These are phyloP conservation scores for Otatea glauca DNA, from an alignment of 176 grass and related monocot genomes.

Conservation along the genomic window DNA sequence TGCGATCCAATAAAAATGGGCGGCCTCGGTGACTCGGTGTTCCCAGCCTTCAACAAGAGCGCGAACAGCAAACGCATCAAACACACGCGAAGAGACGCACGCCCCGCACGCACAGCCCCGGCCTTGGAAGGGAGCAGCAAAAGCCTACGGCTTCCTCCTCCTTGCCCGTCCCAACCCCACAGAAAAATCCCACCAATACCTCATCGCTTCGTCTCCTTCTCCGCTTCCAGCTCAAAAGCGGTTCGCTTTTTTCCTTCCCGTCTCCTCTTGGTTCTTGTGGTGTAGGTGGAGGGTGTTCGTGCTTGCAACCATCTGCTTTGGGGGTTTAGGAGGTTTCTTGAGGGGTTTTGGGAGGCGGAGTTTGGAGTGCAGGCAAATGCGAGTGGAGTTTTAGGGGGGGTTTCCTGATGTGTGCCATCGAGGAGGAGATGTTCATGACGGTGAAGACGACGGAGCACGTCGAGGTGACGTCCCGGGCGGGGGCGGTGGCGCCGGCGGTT, in stretches of 20 bases:
- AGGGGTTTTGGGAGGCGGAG: neutral
- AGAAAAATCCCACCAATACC: constrained; percentile 17
- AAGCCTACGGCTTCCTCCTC: neutral
- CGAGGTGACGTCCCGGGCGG: constrained; percentile 52
- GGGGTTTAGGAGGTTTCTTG: constrained; percentile 6
- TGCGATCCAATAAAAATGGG: constrained; percentile 65
- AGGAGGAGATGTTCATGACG: constrained; percentile 46
- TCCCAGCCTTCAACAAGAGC: neutral
- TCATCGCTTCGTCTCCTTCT: constrained; percentile 17
- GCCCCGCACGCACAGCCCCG: neutral
- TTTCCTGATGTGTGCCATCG: constrained; percentile 43
- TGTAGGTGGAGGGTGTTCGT: neutral
- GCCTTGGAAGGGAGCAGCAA: neutral
- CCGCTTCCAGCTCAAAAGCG: constrained; percentile 19
- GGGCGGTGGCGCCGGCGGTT: neutral
- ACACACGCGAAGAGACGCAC: constrained; percentile 5
- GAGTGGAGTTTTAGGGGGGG: constrained; percentile 29
- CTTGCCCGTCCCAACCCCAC: neutral
- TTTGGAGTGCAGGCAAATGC: constrained; percentile 28
- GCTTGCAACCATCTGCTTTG: neutral
- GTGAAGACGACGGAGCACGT: constrained; percentile 80
- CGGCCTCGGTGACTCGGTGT: constrained; percentile 16
- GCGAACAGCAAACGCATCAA: neutral
- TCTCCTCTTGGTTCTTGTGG: neutral
- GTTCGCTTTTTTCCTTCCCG: neutral